Evolutionary conservation across 2,329 filamentous ascomycete species (phyloP), one percentile per base, ranked within the genome.

Genomic region (Aurifilum marmelostoma): DNA sequence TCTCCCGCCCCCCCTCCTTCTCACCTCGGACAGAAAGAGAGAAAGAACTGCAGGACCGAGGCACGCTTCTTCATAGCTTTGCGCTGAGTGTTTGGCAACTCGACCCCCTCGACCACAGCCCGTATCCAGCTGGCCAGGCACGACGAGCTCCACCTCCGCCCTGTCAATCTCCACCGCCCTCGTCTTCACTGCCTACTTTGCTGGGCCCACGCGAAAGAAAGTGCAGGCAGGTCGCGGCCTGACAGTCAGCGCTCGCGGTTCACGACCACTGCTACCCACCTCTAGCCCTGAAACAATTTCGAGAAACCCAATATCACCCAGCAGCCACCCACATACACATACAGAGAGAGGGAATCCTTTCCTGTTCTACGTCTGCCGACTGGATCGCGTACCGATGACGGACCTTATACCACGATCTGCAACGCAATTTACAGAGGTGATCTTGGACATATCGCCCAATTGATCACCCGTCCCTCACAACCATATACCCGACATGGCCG

Each of bases 401-500:
- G 68, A 67, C 65, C 34, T 56, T 64, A 54, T 58, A 21, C 34
- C 58, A 24, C 58, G n/a, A 41, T 67, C 59, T 58, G 43, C 61
- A 59, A 50, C 63, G 52, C 69, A 71, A 65, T 62, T 74, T 74
- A 73, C 73, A 73, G 72, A 70, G 75, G 74, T 74, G 75, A 74
- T 52, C 69, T 72, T 75, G 74, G 75, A 74, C 74, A 63, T 65
- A 62, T 60, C 64, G 69, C 72, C 74, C 71, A 69, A 70, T 68
- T 69, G 69, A 72, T 72, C 72, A 68, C 71, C 71, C 68, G 71
- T 70, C 56, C 59, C 71, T 66, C 47, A 65, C 63, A 47, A 47
- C 43, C 43, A 47, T 47, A 21, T 7, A 39, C 60, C 71, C 72
- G 76, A 73, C 70, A 88, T 88, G 86, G 86, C 86, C 52, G 84